Conservation (phyloP, 192 early-diverging fungal genomes). For the Dissophora ornata region DNA sequence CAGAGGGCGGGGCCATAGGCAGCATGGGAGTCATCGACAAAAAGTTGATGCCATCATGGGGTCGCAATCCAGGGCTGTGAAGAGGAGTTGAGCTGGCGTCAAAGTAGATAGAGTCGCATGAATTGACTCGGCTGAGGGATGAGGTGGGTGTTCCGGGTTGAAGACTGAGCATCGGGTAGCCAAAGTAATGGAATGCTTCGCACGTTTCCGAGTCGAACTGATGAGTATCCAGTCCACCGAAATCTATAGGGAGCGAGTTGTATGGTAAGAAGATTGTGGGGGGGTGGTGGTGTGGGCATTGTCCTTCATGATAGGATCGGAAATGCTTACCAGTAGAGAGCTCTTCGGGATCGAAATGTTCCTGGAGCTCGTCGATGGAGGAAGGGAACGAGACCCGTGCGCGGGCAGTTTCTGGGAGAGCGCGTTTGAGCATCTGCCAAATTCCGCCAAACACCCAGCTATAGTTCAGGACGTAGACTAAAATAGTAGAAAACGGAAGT, state of each 20-base stretch:
- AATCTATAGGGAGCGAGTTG: conserved; percentile 12
- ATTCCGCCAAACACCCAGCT: conserved; percentile 56
- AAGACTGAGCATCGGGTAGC: conserved; percentile 31
- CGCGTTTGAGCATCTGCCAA: conserved; percentile 53
- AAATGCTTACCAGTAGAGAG: conserved; percentile 33
- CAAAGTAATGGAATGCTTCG: conserved; percentile 51
- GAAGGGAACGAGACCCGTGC: conserved; percentile 50
- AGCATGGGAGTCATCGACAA: conserved; percentile 53
- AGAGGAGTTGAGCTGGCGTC: conserved; percentile 43
- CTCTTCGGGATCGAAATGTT: conserved; percentile 47
- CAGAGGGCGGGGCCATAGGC: conserved; percentile 48
- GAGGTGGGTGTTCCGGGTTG: conserved; percentile 40
- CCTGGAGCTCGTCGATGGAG: conserved; percentile 40
- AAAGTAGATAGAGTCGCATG: conserved; percentile 52
- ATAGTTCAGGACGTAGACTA: conserved; percentile 53
- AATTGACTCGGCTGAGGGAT: conserved; percentile 47
- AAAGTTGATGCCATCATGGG: conserved; percentile 49
- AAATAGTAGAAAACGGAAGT: not conserved
- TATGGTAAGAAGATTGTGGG: not conserved
- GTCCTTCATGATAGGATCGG: too few relatives aligned
- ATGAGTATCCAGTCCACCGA: conserved; percentile 38
- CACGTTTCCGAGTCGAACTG: conserved; percentile 41
- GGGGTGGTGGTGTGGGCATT: too few relatives aligned
- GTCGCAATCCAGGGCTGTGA: conserved; percentile 45
- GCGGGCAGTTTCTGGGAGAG: conserved; percentile 49